Evolutionary conservation across 306 rosid species (phyloP), one percentile per base, ranked within the genome.

Genomic region (Alnus rubra): DNA sequence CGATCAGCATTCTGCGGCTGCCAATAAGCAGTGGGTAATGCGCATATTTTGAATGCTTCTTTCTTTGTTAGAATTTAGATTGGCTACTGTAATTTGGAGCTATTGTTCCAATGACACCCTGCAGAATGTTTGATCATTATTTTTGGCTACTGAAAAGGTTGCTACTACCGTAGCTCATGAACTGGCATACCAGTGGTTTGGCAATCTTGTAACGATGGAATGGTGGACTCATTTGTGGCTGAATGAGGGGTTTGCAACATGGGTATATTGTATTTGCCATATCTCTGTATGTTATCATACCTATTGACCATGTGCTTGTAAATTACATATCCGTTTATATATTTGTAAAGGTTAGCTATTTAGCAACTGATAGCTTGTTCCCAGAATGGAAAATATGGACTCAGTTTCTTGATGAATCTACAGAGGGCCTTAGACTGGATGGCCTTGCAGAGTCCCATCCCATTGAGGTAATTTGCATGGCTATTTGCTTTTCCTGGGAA

Each of bases 221-320:
- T 94, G 98, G 98, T 94, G 98, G 98, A 92, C 97, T n/a, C 92
- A 94, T 88, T 86, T 94, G 74, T 94, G 98, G 98, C 82, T 94
- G 83, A 94, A 94, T 79, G 98, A 94, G 85, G 98, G 98, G 35
- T 94, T 94, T 79, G 98, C 98, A 48, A 94, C 98, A 80, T 94
- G 98, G 97, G 97, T 94, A 88, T 64, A 79, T 76, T 79, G 59
- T 83, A 79, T 72, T 37, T 51, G 39, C 83, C 76, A 63, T 53
- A 72, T 54, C 71, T 59, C 71, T 64, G 33, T n/a, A 10, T 48
- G 53, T 60, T 52, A 8, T 13, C 73, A 42, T 67, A 37, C 51
- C 12, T 75, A 55, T 31, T 64, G 37, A 56, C 68, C 31, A 70
- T 56, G 16, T 75, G 73, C 56, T 69, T 70, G 9, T 76, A n/a